These are phyloP conservation scores for Calonectria multiphialidica DNA, from an alignment of 2,329 filamentous ascomycete genomes.

Conservation along the genomic window DNA sequence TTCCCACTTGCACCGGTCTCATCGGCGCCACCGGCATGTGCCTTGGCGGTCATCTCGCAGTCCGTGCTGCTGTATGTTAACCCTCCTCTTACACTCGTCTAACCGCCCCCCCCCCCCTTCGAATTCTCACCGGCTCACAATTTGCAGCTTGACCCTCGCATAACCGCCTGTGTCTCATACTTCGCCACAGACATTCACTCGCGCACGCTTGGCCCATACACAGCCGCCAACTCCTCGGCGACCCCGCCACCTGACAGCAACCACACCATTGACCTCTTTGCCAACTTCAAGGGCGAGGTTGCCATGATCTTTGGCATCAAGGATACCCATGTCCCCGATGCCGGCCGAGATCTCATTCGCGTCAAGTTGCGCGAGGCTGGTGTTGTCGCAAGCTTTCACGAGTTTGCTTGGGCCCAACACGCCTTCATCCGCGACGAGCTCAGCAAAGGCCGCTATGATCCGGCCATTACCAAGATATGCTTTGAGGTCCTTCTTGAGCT, in stretches of 20 bases:
- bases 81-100: neutral
- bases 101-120: neutral
- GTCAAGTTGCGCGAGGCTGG: conserved; percentile 83
- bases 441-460: conserved; percentile 94
- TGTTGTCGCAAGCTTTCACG: conserved; percentile 84
- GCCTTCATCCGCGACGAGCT: conserved; percentile 95
- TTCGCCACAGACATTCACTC: conserved; percentile 94
- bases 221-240: conserved; percentile 60
- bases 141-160: conserved; percentile 75
- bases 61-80: conserved; percentile 65
- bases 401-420: conserved; percentile 94
- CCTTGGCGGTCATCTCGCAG: conserved; percentile 87
- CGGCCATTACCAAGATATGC: conserved; percentile 86
- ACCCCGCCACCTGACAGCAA: conserved; percentile 52
- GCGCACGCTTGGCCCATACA: conserved; percentile 76
- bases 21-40: conserved; percentile 92
- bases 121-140: neutral
- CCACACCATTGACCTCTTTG: conserved; percentile 67
- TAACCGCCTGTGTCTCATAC: conserved; percentile 85
- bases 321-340: conserved; percentile 89
- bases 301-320: conserved; percentile 93
- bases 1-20: conserved; percentile 83
- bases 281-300: conserved; percentile 83
- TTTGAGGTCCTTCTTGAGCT: conserved; percentile 92
- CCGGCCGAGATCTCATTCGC: conserved; percentile 85